Evolutionary conservation across 176 grass and related monocot species (phyloP).

Genomic region (Cenchrus purpureus): DNA sequence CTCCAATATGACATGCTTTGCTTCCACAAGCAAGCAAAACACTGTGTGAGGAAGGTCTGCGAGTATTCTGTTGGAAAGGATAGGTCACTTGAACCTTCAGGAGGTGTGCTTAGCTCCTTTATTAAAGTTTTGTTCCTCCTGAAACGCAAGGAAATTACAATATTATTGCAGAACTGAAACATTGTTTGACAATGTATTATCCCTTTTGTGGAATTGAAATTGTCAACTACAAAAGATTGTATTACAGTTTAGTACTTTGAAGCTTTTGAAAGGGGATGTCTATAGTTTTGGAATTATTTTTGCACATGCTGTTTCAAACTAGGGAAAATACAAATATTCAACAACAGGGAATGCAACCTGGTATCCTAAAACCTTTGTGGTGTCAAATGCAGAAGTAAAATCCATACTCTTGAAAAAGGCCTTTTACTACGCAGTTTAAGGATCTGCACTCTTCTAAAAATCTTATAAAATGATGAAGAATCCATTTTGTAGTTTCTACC

Average conservation of each 20-base stretch:
- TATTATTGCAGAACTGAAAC: slow-evolving; percentile 28
- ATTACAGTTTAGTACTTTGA: background rate
- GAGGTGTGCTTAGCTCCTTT: slow-evolving; percentile 65
- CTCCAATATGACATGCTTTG: slow-evolving; percentile 88
- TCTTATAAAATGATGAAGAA: slow-evolving; percentile 1
- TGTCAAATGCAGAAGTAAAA: background rate
- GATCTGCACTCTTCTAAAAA: background rate
- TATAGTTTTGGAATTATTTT: slow-evolving; percentile 11
- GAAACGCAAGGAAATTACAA: slow-evolving; percentile 19
- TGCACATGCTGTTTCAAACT: slow-evolving; percentile 19
- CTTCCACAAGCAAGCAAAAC: slow-evolving; percentile 85
- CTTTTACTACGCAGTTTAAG: slow-evolving; percentile 21
- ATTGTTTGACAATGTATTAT: background rate
- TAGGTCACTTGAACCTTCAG: slow-evolving; percentile 67
- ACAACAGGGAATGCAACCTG: background rate
- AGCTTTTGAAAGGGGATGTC: background rate
- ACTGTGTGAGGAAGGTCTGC: slow-evolving; percentile 70
- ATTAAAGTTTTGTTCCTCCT: slow-evolving; percentile 72
- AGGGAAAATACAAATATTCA: background rate
- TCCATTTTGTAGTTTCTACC: background rate
- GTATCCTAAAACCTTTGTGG: background rate
- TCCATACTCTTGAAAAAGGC: slow-evolving; percentile 6
- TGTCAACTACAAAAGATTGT: slow-evolving; percentile 1
- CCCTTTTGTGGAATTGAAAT: background rate
- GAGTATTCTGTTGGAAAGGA: slow-evolving; percentile 78